Evolutionary conservation across 2,329 filamentous ascomycete species (phyloP).

Genomic region (Leptographium galeiforme): DNA sequence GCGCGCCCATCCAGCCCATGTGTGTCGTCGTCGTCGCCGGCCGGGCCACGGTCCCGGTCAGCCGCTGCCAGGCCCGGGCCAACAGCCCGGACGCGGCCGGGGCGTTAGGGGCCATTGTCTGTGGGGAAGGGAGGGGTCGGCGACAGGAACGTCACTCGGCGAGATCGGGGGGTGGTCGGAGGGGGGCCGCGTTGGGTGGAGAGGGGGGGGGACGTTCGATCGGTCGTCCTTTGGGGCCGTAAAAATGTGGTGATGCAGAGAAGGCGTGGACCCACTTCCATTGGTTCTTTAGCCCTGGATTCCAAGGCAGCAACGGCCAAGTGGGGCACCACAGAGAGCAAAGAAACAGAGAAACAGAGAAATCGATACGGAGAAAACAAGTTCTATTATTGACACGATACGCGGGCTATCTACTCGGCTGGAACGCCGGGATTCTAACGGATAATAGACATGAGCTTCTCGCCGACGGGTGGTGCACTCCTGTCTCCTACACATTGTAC

Average conservation of each 20-base stretch:
- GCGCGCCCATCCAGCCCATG: background rate
- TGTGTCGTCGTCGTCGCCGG: slow-evolving; percentile 25
- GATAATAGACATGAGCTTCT: no score
- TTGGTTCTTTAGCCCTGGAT: background rate
- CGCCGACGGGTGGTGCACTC: no score
- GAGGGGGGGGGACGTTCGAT: background rate
- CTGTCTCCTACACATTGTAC: background rate
- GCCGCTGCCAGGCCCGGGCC: slow-evolving; percentile 35
- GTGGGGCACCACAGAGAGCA: no score
- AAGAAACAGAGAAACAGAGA: no score
- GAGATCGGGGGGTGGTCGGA: background rate
- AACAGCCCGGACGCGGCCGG: slow-evolving; percentile 28
- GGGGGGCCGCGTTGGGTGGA: background rate
- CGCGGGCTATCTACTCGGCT: no score
- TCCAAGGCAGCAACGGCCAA: background rate
- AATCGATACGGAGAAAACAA: no score
- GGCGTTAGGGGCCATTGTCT: slow-evolving; percentile 26
- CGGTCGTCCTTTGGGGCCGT: background rate
- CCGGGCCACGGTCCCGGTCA: slow-evolving; percentile 28
- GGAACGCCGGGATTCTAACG: no score
- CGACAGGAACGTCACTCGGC: no score
- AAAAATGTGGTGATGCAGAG: background rate
- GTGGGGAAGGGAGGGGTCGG: background rate
- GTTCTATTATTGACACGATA: no score
- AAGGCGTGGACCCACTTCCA: background rate